Evolutionary conservation across 441 rosid species (phyloP), one percentile per base, ranked within the genome.

Genomic region (Populus hybrid): DNA sequence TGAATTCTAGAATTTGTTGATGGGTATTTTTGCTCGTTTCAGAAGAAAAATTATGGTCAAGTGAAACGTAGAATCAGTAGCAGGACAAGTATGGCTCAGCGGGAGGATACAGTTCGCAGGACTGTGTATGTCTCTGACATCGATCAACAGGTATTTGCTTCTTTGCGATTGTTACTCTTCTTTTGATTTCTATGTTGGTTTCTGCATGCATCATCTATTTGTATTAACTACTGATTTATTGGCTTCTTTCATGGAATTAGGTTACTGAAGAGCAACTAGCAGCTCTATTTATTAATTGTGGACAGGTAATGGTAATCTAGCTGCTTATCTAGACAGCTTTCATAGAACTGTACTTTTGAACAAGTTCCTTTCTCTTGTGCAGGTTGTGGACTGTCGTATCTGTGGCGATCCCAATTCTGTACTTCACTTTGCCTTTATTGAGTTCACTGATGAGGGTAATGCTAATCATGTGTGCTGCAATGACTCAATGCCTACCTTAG

Each of bases 211-310:
- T 18, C 69, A 38, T 73, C 26, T 82, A 63, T n/a, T 75, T 21
- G 50, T 63, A 40, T 63, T 10, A 61, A 61, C 28, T 9, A 59
- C 57, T 75, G 71, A 69, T 77, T 3, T 20, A 28, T 78, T 70
- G 57, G 53, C 57, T 26, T 38, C 28, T 72, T 76, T n/a, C 30
- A 10, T 75, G 23, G 61, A 73, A 59, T 59, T 80, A 95, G 98
- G 92, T 95, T 69, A 93, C 99, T 10, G 99, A 96, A 82, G 99
- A 96, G 85, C 94, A 88, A 83, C 97, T 96, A 75, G 98, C 99
- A 30, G 90, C 88, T 69, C 89, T 96, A 77, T 96, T 96, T 85
- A 81, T 88, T 71, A 84, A 84, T 18, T 93, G 96, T 72, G 99
- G 99, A 78, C 98, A 91, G 90, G 99, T 96, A 78, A 21, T 21